These are phyloP conservation scores for Shiraia bambusicola DNA, from an alignment of 2,329 filamentous ascomycete genomes.

Conservation along the genomic window DNA sequence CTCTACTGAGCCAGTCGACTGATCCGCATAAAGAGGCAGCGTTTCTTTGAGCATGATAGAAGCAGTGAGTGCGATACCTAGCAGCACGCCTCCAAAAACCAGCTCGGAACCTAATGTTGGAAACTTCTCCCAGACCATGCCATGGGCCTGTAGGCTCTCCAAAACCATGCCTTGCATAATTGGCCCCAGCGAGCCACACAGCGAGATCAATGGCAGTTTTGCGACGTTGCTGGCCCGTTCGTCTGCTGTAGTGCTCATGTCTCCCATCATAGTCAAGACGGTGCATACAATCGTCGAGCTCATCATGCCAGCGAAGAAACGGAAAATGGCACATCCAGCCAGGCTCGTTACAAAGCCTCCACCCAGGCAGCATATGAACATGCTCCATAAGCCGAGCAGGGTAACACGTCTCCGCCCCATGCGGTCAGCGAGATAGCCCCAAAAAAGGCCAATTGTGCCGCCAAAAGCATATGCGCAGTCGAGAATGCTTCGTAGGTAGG, in stretches of 20 bases:
- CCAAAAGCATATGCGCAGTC: slow-evolving; percentile 53
- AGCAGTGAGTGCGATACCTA: slow-evolving; percentile 45
- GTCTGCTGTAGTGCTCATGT: slow-evolving; percentile 42
- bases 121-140: slow-evolving; percentile 47
- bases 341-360: slow-evolving; percentile 52
- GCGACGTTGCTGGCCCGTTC: slow-evolving; percentile 47
- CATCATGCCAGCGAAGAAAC: slow-evolving; percentile 48
- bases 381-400: slow-evolving; percentile 47
- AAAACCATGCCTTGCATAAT: slow-evolving; percentile 48
- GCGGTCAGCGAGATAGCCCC: slow-evolving; percentile 49
- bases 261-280: slow-evolving; percentile 51
- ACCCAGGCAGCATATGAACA: slow-evolving; percentile 48
- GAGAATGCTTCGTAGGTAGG: slow-evolving; percentile 51
- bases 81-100: slow-evolving; percentile 46
- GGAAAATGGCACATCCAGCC: slow-evolving; percentile 45
- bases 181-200: slow-evolving; percentile 50
- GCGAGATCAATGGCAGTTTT: slow-evolving; percentile 47
- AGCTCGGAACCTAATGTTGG: slow-evolving; percentile 50
- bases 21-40: slow-evolving; percentile 30
- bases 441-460: slow-evolving; percentile 47
- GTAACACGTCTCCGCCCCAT: slow-evolving; percentile 49
- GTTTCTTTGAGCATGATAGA: slow-evolving; percentile 46
- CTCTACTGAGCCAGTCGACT: slow-evolving; percentile 22
- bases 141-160: slow-evolving; percentile 45
- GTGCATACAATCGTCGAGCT: slow-evolving; percentile 50